Conservation (phyloP, 768 basidiomycete genomes). For the Suillus subalutaceus region DNA sequence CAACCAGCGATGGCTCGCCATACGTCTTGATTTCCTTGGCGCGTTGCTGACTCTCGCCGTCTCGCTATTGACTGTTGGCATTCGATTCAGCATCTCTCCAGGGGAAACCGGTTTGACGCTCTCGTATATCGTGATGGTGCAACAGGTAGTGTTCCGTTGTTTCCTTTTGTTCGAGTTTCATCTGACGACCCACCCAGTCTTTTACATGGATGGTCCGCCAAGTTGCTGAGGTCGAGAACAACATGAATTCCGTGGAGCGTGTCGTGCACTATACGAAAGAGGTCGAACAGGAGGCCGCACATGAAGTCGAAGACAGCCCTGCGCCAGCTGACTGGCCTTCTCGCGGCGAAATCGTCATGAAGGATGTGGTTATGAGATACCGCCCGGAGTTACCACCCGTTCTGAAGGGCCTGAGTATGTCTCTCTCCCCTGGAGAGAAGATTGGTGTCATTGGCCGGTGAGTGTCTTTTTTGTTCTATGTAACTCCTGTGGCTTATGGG, state of each 20-base stretch:
- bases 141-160: conserved; percentile 53
- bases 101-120: conserved; percentile 77
- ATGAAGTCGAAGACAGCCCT: conserved; percentile 61
- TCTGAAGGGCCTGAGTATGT: conserved; percentile 79
- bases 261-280: conserved; percentile 79
- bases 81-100: conserved; percentile 75
- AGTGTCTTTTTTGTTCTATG: conserved; percentile 17
- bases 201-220: conserved; percentile 81
- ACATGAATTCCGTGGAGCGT: conserved; percentile 90
- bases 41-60: conserved; percentile 72
- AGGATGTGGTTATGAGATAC: conserved; percentile 78
- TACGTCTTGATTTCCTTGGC: conserved; percentile 89
- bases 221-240: conserved; percentile 86
- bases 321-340: conserved; percentile 74
- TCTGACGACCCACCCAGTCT: conserved; percentile 36
- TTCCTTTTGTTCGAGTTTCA: conserved; percentile 9
- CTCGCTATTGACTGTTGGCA: conserved; percentile 75
- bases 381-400: conserved; percentile 88
- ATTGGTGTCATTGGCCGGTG: conserved; percentile 85
- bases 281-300: conserved; percentile 82
- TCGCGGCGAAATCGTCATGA: conserved; percentile 72
- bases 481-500: conserved; percentile 3
- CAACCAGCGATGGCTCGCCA: conserved; percentile 89
- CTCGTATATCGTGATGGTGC: conserved; percentile 79
- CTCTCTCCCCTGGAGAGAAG: conserved; percentile 72